phyloP scores from a whole-genome alignment of 208 protist genomes.

The Trichomonas vaginalis region DNA sequence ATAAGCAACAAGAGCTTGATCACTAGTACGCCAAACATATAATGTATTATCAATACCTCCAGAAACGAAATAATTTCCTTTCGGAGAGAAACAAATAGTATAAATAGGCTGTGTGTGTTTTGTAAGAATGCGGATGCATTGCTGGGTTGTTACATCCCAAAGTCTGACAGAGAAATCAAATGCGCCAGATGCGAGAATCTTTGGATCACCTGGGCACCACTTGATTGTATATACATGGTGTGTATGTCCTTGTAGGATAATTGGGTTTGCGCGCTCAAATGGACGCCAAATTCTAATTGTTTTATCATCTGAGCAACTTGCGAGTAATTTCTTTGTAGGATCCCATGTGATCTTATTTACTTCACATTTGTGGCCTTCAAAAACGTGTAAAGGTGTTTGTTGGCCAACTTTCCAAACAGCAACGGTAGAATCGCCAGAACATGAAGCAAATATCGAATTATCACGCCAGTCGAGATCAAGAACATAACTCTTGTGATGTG shows the following conservation, averaged over 20 bases:
- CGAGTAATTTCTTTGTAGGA: conserved; percentile 49
- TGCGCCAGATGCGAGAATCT: background rate
- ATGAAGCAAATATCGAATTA: conserved; percentile 54
- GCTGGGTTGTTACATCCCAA: background rate
- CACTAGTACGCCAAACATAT: background rate
- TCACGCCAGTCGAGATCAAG: conserved; percentile 66
- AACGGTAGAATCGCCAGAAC: conserved; percentile 55
- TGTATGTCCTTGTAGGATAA: background rate
- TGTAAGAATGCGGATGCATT: background rate
- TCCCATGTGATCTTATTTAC: conserved; percentile 67
- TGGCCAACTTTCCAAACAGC: conserved; percentile 51
- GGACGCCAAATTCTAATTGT: conserved; percentile 48
- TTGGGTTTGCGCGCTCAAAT: background rate
- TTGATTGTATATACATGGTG: background rate
- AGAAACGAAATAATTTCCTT: background rate
- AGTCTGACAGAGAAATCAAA: background rate
- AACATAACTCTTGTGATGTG: conserved; percentile 49
- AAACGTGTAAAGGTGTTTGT: conserved; percentile 2
- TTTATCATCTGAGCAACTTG: conserved; percentile 63
- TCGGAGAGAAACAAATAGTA: conserved; percentile 1
- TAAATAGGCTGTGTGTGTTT: background rate
- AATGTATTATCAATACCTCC: background rate
- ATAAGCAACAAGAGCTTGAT: background rate
- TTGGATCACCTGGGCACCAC: background rate
- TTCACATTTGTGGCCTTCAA: conserved; percentile 44